Percentiles rank a stretch among this genome's conserved stretches.
Conservation (phyloP, 768 basidiomycete genomes). For the Glaciozyma antarctica region DNA sequence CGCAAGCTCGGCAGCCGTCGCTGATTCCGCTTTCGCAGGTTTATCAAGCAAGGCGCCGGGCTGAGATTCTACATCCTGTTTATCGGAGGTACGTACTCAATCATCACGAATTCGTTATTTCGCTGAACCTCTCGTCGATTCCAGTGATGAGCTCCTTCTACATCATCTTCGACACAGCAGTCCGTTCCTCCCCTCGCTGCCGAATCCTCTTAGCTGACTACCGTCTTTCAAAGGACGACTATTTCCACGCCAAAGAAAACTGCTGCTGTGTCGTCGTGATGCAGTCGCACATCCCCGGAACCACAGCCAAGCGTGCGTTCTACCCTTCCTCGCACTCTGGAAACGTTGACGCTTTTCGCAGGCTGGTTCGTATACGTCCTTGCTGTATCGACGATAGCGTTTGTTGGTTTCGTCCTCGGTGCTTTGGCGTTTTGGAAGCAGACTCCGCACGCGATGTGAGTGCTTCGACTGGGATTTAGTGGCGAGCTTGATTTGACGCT, state of each 20-base stretch:
- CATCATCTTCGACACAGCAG: constrained; percentile 16
- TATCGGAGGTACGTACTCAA: neutral
- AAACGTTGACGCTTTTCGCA: neutral
- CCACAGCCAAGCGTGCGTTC: neutral
- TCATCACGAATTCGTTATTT: too few species aligned
- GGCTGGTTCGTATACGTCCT: constrained; percentile 8
- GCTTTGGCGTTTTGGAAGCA: constrained; percentile 4
- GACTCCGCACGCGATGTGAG: constrained; percentile 5
- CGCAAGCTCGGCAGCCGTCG: too few species aligned
- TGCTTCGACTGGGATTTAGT: too few species aligned
- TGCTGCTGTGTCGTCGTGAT: constrained; percentile 17
- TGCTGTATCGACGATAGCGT: neutral
- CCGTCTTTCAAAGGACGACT: constrained; percentile 8
- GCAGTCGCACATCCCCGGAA: constrained; percentile 1
- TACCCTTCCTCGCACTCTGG: too few species aligned
- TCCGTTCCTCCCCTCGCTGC: neutral
- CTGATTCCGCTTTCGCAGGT: neutral
- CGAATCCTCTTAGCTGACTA: neutral
- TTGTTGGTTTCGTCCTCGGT: neutral
- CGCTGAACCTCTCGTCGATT: neutral
- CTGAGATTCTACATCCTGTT: constrained; percentile 12
- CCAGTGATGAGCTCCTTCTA: constrained; percentile 13
- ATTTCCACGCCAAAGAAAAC: constrained; percentile 12
- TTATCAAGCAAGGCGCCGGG: neutral
- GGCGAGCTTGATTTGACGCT: too few species aligned